Evolutionary conservation across 1,284 basidiomycete genomes (phyloP).

Genomic region (Fomitiporia mediterranea): DNA sequence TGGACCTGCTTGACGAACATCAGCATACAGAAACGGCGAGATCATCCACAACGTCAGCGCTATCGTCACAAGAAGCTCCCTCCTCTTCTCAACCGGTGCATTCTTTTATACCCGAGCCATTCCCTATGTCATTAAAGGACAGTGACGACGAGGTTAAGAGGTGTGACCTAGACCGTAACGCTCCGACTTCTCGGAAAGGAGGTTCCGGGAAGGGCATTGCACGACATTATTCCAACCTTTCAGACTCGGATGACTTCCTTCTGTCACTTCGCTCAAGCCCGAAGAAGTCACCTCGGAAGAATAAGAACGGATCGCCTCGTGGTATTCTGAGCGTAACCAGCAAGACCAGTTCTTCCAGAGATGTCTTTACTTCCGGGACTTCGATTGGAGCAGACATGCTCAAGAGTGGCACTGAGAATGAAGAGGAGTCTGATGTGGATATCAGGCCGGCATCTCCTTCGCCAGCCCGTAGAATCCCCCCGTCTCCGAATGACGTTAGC

Average conservation of each 20-base stretch:
- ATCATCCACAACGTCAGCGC: background rate
- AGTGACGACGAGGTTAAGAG: background rate
- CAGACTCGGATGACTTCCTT: background rate
- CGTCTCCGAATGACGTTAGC: background rate
- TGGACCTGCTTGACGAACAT: constrained; percentile 7
- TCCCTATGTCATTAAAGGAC: background rate
- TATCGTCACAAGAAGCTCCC: background rate
- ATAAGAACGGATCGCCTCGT: constrained; percentile 1
- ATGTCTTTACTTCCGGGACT: too few relatives aligned
- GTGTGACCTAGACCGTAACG: background rate
- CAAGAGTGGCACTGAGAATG: background rate
- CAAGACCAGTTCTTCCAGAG: too few relatives aligned
- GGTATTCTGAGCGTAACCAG: too few relatives aligned
- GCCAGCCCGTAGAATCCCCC: background rate
- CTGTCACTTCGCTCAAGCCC: background rate
- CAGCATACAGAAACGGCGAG: background rate
- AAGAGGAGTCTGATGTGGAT: background rate
- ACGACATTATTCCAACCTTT: background rate
- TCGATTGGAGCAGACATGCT: background rate
- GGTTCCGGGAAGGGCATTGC: background rate
- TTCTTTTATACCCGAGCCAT: background rate
- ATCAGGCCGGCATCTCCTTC: constrained; percentile 10
- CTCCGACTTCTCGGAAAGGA: background rate
- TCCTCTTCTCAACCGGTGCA: background rate
- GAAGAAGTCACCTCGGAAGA: constrained; percentile 12